These are phyloP conservation scores for Lunularia cruciata DNA, from an alignment of 225 moss, liverwort and hornwort species.

Conservation along the genomic window DNA sequence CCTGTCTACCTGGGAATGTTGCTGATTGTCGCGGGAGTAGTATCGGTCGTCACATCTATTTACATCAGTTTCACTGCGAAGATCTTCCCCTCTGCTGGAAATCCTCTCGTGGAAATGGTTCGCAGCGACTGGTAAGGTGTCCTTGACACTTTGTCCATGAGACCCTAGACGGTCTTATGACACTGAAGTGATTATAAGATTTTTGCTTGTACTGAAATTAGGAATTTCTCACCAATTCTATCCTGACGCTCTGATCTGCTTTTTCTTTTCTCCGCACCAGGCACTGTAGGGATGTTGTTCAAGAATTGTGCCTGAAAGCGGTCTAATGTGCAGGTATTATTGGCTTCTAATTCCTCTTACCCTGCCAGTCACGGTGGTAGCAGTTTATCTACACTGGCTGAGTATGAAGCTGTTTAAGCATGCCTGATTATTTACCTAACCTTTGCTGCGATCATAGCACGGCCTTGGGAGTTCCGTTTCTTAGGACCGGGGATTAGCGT, in stretches of 20 bases:
- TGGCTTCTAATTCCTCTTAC: constrained; percentile 73
- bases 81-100: constrained; percentile 53
- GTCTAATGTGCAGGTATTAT: constrained; percentile 65
- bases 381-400: constrained; percentile 88
- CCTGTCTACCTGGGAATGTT: constrained; percentile 50
- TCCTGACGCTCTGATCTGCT: not conserved
- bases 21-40: constrained; percentile 58
- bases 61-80: constrained; percentile 71
- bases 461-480: too few relatives aligned
- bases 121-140: constrained; percentile 63
- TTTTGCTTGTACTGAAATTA: not conserved
- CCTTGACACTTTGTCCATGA: not conserved
- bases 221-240: not conserved
- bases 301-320: not conserved
- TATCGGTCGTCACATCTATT: constrained; percentile 39
- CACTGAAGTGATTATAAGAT: too few relatives aligned
- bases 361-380: constrained; percentile 72
- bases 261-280: not conserved
- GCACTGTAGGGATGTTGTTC: too few relatives aligned
- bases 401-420: constrained; percentile 99
- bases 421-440: too few relatives aligned
- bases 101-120: constrained; percentile 48
- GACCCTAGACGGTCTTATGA: too few relatives aligned
- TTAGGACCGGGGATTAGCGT: too few relatives aligned
- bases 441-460: too few relatives aligned